These are phyloP conservation scores for Colletotrichum sp. DNA, from an alignment of 2,329 filamentous ascomycete species.

Conservation along the genomic window DNA sequence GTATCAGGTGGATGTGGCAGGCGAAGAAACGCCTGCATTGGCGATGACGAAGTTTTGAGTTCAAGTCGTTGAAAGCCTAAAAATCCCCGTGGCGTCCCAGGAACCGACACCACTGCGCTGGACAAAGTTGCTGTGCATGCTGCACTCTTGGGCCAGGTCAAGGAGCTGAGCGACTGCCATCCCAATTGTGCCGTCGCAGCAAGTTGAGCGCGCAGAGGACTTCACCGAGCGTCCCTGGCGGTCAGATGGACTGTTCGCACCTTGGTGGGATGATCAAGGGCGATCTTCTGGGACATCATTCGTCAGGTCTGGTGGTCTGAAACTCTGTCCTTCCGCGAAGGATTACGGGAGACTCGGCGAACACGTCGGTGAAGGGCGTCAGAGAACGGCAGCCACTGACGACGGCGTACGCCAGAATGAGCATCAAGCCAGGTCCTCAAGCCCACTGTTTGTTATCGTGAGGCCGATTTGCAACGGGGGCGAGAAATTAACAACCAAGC, in stretches of 20 bases:
- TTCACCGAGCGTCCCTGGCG: not conserved
- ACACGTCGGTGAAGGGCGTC: not conserved
- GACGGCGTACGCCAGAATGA: not conserved
- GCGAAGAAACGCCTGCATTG: not conserved
- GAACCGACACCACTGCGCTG: not conserved
- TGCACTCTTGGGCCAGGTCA: not conserved
- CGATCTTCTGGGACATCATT: not conserved
- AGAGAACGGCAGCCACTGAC: not conserved
- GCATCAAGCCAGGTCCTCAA: not conserved
- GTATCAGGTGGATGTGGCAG: constrained; percentile 7
- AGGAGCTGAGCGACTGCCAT: constrained; percentile 13
- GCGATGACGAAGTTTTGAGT: constrained; percentile 14
- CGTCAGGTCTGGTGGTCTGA: not conserved
- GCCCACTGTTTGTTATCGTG: not conserved
- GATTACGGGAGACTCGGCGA: not conserved
- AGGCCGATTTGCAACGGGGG: not conserved
- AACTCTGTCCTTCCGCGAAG: not conserved
- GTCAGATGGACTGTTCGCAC: constrained; percentile 6
- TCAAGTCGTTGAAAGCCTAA: constrained; percentile 9
- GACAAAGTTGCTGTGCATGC: not conserved
- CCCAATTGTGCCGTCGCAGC: constrained; percentile 2
- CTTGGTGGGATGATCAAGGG: constrained; percentile 1
- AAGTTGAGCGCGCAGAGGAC: not conserved
- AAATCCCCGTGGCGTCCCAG: not conserved
- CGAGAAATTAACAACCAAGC: not conserved